Base-by-base conservation (phyloP, 1,284 basidiomycete genomes). In the Neotropicomus parvogracilis region DNA sequence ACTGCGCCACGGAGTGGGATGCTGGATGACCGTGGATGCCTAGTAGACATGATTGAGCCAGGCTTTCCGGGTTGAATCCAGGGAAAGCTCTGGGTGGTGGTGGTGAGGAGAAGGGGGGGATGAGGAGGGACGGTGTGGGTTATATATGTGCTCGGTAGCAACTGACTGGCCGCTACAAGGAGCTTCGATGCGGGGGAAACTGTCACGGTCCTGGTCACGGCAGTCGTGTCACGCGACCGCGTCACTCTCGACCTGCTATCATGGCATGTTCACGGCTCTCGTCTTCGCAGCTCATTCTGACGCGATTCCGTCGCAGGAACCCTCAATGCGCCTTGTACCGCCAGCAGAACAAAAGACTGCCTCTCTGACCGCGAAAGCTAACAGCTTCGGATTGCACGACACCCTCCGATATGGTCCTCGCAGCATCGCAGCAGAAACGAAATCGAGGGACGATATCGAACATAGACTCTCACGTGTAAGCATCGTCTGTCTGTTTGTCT, bases 381-480 rank as follows among this genome's bases (percentile, higher is more conserved):
- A 84, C 68, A 75, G 74, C 53, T 70, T 86, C 46, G 90, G 90
- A 35, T 71, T 91, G 6, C 91, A 92, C 65, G 88, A 93, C 63
- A 81, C 85, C 5, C 74, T 93, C 43, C 74, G 76, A 29, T 81
- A 90, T 67, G 91, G 91, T 3, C 81, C 82, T 16, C 78, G 87
- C 50, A 88, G 73, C 59, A 75, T 93, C 52, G 84, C 84, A 0
- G 75, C 81, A 27, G 87, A 92, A 59, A 72, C 82, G 10, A 78
- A 80, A 52, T 72, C 77, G 11, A 73, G 74, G 34, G 74, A 75
- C 57, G 69, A 71, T 4, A 61, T 92, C 36, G 79, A 80, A 62
- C 67, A 75, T 16, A 75, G 91, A 29, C 68, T 93, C 19, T 79
- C 85, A 59, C 83, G 81, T 54, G 89, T 91, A 44, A 52, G 78